Percentiles rank a stretch among this genome's conserved stretches.
These are phyloP conservation scores for Alternaria gansuensis DNA, from an alignment of 2,329 filamentous ascomycete genomes.

Conservation along the genomic window DNA sequence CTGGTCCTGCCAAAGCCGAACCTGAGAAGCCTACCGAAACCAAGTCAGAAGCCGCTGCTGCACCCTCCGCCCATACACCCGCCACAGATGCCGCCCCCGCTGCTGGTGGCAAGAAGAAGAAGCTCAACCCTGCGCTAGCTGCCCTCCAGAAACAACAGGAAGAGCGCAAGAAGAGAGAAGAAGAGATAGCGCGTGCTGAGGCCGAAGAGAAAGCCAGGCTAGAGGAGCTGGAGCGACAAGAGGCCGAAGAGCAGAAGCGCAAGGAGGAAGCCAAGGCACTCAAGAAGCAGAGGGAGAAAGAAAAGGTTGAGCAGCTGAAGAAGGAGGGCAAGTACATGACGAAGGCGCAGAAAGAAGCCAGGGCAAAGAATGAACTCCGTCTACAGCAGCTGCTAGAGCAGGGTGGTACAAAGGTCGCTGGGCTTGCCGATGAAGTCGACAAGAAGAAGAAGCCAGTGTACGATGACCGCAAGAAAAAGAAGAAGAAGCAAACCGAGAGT, in stretches of 20 bases:
- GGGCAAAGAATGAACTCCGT: conserved; percentile 79
- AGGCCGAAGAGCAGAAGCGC: conserved; percentile 73
- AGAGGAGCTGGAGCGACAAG: conserved; percentile 71
- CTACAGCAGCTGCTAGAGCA: conserved; percentile 85
- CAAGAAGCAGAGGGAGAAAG: conserved; percentile 88
- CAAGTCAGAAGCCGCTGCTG: conserved; percentile 47
- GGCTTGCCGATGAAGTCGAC: conserved; percentile 64
- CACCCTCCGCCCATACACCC: conserved; percentile 42
- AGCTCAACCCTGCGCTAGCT: conserved; percentile 77
- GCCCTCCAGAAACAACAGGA: conserved; percentile 85
- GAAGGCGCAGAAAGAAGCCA: conserved; percentile 84
- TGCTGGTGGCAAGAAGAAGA: conserved; percentile 81
- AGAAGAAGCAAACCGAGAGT: conserved; percentile 70
- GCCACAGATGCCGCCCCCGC: conserved; percentile 47
- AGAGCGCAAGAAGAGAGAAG: conserved; percentile 70
- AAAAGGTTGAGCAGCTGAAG: conserved; percentile 85
- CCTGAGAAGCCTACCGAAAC: conserved; percentile 54
- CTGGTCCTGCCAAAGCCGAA: conserved; percentile 59
- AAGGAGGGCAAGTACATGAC: conserved; percentile 87
- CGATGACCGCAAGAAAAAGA: conserved; percentile 82
- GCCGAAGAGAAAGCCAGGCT: conserved; percentile 72
- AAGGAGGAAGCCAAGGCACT: conserved; percentile 76
- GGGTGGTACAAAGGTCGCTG: conserved; percentile 69
- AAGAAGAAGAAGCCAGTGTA: conserved; percentile 83
- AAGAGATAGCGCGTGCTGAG: conserved; percentile 66